Conservation (phyloP, 345 rosid genomes). For the Balakata baccata region DNA sequence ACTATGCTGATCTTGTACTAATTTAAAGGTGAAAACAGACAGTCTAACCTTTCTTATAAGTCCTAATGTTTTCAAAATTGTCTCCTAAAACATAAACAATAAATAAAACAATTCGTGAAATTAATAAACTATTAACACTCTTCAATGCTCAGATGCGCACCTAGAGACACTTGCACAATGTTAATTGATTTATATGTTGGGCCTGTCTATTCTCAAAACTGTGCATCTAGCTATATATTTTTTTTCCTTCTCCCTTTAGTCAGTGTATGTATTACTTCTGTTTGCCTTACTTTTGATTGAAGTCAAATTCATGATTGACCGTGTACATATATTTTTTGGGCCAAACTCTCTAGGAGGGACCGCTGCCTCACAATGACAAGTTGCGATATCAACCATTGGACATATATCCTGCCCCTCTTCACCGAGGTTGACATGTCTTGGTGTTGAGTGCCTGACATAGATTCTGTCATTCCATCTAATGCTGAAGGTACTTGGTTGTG, state of each 20-base stretch:
- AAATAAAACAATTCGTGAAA: background rate
- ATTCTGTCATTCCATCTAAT: background rate
- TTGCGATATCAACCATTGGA: slow-evolving; percentile 70
- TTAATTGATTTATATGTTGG: too few species aligned
- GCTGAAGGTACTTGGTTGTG: background rate
- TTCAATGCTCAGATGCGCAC: background rate
- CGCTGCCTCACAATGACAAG: slow-evolving; percentile 59
- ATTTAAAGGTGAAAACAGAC: background rate
- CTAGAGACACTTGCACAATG: too few species aligned
- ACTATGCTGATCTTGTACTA: background rate
- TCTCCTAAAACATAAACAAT: background rate
- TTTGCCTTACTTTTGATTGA: background rate
- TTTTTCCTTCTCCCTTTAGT: background rate
- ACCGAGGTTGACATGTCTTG: slow-evolving; percentile 42
- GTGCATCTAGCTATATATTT: too few species aligned
- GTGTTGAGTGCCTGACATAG: background rate
- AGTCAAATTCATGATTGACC: background rate
- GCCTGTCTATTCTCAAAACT: background rate
- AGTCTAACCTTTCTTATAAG: background rate
- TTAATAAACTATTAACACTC: background rate
- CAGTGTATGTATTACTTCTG: background rate
- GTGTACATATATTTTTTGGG: slow-evolving; percentile 4
- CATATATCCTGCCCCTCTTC: slow-evolving; percentile 76
- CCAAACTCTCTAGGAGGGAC: slow-evolving; percentile 55
- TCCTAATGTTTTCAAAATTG: background rate